These are phyloP conservation scores for Xylariaceae sp. DNA, from an alignment of 2,329 filamentous ascomycete genomes.

Conservation along the genomic window DNA sequence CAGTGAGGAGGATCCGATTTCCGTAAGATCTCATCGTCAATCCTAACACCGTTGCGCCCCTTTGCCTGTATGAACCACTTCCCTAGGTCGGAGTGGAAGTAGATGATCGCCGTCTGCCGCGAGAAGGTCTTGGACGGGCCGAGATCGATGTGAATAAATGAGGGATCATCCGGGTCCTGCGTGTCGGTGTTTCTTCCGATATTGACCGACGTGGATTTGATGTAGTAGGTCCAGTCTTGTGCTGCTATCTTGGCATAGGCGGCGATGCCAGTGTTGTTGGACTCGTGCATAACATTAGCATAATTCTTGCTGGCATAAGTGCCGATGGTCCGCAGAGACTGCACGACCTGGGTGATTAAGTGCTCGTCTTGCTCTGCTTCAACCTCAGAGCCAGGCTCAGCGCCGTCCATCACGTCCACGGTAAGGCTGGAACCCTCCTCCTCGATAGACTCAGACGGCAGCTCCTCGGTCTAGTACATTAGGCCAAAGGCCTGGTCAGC, in stretches of 20 bases:
- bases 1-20: constrained; percentile 58
- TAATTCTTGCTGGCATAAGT: constrained; percentile 61
- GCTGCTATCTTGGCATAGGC: constrained; percentile 81
- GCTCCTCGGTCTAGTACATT: constrained; percentile 38
- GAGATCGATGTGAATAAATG: constrained; percentile 77
- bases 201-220: constrained; percentile 68
- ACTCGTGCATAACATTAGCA: constrained; percentile 60
- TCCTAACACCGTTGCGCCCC: constrained; percentile 83
- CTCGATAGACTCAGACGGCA: constrained; percentile 43
- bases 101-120: constrained; percentile 69
- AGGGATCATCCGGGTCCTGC: constrained; percentile 44
- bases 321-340: constrained; percentile 44
- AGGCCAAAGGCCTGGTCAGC: constrained; percentile 13
- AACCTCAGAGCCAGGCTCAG: constrained; percentile 9
- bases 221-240: constrained; percentile 79
- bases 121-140: constrained; percentile 80
- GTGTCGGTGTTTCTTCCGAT: constrained; percentile 66
- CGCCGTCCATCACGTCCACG: constrained; percentile 23
- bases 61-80: constrained; percentile 84
- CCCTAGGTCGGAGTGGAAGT: constrained; percentile 63
- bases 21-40: constrained; percentile 71
- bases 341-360: constrained; percentile 53
- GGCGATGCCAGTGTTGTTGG: constrained; percentile 54
- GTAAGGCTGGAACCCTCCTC: constrained; percentile 30
- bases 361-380: constrained; percentile 49